Percentiles rank a stretch among this genome's conserved stretches.
These are phyloP conservation scores for Plasmodium adleri DNA, from an alignment of 169 alveolate species.

Conservation along the genomic window DNA sequence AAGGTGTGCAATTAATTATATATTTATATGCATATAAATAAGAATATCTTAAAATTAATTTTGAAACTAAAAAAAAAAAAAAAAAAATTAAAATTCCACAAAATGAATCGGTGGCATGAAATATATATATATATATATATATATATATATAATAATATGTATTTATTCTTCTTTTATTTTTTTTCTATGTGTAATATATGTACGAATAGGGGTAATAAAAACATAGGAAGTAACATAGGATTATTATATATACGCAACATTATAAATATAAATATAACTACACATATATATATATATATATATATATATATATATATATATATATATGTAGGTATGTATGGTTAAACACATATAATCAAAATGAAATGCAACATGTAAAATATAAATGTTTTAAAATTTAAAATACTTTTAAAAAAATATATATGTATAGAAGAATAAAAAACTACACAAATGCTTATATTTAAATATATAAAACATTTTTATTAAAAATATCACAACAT, in stretches of 20 bases:
- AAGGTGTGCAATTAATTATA: not conserved
- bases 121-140: slow-evolving; percentile 8
- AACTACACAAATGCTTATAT: not conserved
- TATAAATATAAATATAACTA: not conserved
- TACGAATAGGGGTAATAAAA: not conserved
- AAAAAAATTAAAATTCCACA: slow-evolving; percentile 24
- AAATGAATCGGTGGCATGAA: not conserved
- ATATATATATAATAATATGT: slow-evolving; percentile 2
- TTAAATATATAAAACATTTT: too few relatives aligned
- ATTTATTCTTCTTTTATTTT: too few relatives aligned
- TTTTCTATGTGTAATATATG: too few relatives aligned
- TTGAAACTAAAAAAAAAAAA: slow-evolving; percentile 42
- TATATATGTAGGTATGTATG: too few relatives aligned
- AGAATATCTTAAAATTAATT: slow-evolving; percentile 23
- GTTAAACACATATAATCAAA: not conserved
- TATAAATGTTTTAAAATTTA: not conserved
- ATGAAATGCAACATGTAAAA: not conserved
- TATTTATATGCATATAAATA: slow-evolving; percentile 6
- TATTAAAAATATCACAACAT: not conserved
- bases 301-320: not conserved
- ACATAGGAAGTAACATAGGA: not conserved
- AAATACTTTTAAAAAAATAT: slow-evolving; percentile 2
- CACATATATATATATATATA: not conserved
- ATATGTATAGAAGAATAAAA: not conserved
- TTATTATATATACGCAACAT: not conserved